Percentiles rank a stretch among this genome's conserved stretches.
These are phyloP conservation scores for Colletotrichum chrysophilum DNA, from an alignment of 2,329 filamentous ascomycete genomes.

Conservation along the genomic window DNA sequence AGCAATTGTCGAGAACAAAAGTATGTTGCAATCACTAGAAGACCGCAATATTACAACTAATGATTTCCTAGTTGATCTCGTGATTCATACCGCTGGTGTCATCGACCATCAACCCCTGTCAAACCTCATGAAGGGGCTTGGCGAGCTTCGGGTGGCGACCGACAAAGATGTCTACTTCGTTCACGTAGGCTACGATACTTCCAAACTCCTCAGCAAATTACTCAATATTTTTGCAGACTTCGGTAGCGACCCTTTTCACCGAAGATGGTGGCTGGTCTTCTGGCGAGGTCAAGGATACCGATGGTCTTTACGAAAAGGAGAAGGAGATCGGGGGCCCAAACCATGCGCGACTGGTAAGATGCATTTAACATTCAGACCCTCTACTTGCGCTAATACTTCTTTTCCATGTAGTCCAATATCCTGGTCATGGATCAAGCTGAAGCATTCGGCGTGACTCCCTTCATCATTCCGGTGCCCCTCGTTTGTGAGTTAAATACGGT, in stretches of 20 bases:
- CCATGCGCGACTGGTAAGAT: conserved; percentile 31
- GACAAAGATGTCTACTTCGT: conserved; percentile 34
- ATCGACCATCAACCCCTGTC: conserved; percentile 28
- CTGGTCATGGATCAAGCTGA: conserved; percentile 32
- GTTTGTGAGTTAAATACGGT: conserved; percentile 27
- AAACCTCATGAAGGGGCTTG: conserved; percentile 37
- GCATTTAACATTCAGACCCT: not conserved
- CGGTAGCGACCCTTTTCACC: conserved; percentile 29
- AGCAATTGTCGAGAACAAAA: conserved; percentile 27
- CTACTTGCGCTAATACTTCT: not conserved
- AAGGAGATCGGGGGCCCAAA: conserved; percentile 29
- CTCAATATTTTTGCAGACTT: conserved; percentile 26
- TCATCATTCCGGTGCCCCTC: conserved; percentile 31
- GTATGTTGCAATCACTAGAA: conserved; percentile 17
- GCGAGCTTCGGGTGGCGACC: conserved; percentile 28
- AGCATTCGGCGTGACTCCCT: conserved; percentile 30
- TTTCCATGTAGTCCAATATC: conserved; percentile 29
- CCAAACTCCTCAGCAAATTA: not conserved
- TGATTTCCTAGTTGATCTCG: conserved; percentile 35
- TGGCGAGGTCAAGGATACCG: conserved; percentile 34
- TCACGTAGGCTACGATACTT: not conserved
- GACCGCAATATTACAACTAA: too few species aligned
- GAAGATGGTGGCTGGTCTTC: conserved; percentile 34
- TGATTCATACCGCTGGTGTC: conserved; percentile 39
- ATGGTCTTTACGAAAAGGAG: conserved; percentile 32